Evolutionary conservation across 1,284 basidiomycete species (phyloP).

Genomic region (Papiliotrema flavescens): DNA sequence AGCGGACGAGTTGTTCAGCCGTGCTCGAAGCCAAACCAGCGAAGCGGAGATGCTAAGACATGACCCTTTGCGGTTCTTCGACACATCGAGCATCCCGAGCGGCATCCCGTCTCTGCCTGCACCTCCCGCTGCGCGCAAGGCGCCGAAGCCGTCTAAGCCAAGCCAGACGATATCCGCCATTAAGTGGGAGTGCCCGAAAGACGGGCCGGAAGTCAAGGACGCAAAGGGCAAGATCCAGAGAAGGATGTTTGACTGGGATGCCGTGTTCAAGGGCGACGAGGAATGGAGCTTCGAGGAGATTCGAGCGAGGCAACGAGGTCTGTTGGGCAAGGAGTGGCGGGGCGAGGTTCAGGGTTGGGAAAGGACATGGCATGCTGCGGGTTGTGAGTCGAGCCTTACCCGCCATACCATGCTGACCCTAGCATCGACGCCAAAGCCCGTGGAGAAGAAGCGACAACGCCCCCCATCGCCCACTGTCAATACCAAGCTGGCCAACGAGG

Average conservation of each 20-base stretch:
- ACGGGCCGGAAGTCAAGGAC: constrained; percentile 36
- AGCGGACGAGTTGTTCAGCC: constrained; percentile 46
- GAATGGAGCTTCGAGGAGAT: constrained; percentile 51
- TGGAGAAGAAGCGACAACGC: constrained; percentile 15
- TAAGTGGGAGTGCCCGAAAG: constrained; percentile 43
- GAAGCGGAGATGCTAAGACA: constrained; percentile 55
- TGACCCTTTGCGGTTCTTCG: constrained; percentile 57
- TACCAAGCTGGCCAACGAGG: constrained; percentile 85
- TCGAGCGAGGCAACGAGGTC: constrained; percentile 42
- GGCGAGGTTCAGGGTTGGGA: constrained; percentile 45
- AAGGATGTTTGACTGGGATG: constrained; percentile 48
- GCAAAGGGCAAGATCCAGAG: constrained; percentile 44
- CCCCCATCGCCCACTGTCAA: constrained; percentile 73
- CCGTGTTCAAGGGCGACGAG: constrained; percentile 43
- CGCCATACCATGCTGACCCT: constrained; percentile 50
- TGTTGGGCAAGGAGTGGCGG: constrained; percentile 42
- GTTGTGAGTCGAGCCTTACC: constrained; percentile 28
- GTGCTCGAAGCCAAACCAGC: constrained; percentile 33
- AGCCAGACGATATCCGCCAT: too few relatives aligned
- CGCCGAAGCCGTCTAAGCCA: constrained; percentile 12
- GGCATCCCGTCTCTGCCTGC: constrained; percentile 18
- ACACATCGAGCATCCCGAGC: constrained; percentile 29
- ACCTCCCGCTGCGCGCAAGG: constrained; percentile 30
- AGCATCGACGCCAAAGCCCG: constrained; percentile 37
- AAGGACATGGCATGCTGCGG: constrained; percentile 41